Evolutionary conservation across 129 eudicot genomes (phyloP).

Genomic region (Chrysanthemum makinoi): DNA sequence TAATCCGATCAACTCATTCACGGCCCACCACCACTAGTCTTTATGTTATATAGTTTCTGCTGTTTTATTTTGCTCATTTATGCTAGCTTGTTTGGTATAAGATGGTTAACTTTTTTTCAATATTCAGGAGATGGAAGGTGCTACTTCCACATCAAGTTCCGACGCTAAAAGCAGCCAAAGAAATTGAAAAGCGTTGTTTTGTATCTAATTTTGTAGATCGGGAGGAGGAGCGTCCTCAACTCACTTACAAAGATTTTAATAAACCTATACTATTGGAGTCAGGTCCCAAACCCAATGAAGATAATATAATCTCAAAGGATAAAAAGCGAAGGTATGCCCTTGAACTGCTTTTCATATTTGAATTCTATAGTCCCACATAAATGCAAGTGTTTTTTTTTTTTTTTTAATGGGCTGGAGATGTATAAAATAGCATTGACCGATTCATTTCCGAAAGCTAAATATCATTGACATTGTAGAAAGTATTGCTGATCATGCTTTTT

Average conservation of each 20-base stretch:
- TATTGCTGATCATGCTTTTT: constrained; percentile 4
- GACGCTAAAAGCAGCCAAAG: constrained; percentile 52
- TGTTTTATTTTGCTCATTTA: no score
- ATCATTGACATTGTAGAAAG: background rate
- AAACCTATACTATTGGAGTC: constrained; percentile 29
- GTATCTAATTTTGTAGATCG: constrained; percentile 90
- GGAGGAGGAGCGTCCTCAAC: constrained; percentile 70
- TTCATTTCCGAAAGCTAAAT: no score
- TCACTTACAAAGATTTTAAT: constrained; percentile 63
- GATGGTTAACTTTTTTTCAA: constrained; percentile 1
- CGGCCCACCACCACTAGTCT: background rate
- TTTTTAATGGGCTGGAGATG: no score
- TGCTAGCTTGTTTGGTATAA: background rate
- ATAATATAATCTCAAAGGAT: constrained; percentile 25
- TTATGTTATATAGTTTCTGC: no score
- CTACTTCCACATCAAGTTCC: constrained; percentile 67
- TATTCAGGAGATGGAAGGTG: constrained; percentile 74
- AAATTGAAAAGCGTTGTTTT: constrained; percentile 48
- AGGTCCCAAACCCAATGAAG: constrained; percentile 31
- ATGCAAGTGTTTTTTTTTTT: no score
- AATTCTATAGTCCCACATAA: no score
- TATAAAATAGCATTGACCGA: no score
- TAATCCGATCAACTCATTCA: background rate
- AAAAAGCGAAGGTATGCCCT: constrained; percentile 43
- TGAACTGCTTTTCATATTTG: no score